Base-by-base conservation (phyloP, 2,329 filamentous ascomycete species). In the Neopestalotiopsis clavispora region DNA sequence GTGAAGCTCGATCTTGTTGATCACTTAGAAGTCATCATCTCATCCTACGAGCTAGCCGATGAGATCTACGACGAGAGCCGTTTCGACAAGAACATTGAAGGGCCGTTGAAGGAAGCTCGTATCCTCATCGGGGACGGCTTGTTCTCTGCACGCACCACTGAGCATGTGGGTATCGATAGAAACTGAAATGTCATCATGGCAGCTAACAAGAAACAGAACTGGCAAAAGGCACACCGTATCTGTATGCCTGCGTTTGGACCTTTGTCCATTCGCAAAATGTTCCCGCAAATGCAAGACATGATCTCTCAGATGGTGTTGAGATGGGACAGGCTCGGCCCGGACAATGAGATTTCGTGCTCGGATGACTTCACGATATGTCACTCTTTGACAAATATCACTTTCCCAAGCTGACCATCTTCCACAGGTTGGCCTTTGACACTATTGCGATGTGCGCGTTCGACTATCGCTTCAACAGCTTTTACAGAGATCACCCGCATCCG, bases 361-460 rank as follows among this genome's bases (percentile, higher is more conserved):
- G 84, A 88, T 20, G 89, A 91, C 74, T 90, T 91, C 69, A 91
- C 89, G 0, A 64, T 64, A 64, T 30, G 61, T 49, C 5, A 12
- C n/a, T 34, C 61, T 14, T 38, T 17, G n/a, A 20, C 6, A n/a
- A 28, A 14, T 30, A 6, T 12, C 61, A 14, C 10, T 28, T 10
- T 23, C 40, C 38, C 23, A 7, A 13, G 12, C 61, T 64, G 20
- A 64, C 61, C 6, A 12, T 14, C 10, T 14, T 10, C 17, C 10
- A 64, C 61, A 84, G 89, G 9, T 78, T 91, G 58, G 86, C 89
- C 0, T 80, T 91, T 4, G 90, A 91, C 74, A 88, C 88, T 0
- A 85, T 92, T 42, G 88, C 87, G 1, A 82, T 91, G 12, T 89
- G 88, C 72, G 78, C 84, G 10, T 88, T 89, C 84, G 84, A 83